Percentiles rank a stretch among this genome's conserved stretches.
Evolutionary conservation across 1,139 yeast genomes (phyloP).

Genomic region (Pichia sp.): DNA sequence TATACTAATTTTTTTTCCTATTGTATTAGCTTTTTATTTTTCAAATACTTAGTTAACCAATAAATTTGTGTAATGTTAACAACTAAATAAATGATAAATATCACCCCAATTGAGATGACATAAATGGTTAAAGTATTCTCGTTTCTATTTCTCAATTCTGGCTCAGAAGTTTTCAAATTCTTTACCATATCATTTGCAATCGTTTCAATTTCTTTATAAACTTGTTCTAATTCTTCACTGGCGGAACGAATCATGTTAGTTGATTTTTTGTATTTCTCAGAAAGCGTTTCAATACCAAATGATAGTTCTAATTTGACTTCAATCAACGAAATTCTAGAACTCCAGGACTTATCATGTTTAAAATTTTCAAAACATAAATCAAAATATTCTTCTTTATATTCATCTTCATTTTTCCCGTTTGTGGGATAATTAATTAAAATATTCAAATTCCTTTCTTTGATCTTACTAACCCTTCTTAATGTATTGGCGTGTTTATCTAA

Average conservation of each 20-base stretch:
- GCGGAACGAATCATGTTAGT: conserved; percentile 12
- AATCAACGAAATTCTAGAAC: conserved; percentile 13
- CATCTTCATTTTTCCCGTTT: conserved; percentile 8
- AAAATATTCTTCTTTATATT: conserved; percentile 17
- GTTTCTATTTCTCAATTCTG: conserved; percentile 23
- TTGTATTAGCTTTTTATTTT: neutral
- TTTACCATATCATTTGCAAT: conserved; percentile 15
- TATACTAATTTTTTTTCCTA: conserved; percentile 2
- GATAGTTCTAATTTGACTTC: conserved; percentile 18
- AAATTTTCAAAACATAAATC: conserved; percentile 28
- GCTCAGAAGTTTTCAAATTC: conserved; percentile 18
- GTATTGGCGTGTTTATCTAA: conserved; percentile 25
- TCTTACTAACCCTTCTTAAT: conserved; percentile 21
- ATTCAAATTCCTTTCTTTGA: conserved; percentile 15
- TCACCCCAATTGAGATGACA: conserved; percentile 12
- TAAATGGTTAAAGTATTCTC: conserved; percentile 22
- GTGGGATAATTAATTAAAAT: conserved; percentile 23
- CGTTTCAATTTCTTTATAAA: conserved; percentile 19
- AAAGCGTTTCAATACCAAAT: conserved; percentile 24
- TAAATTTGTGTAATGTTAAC: conserved; percentile 16
- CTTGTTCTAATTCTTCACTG: conserved; percentile 10
- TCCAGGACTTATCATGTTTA: conserved; percentile 27
- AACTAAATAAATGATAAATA: conserved; percentile 15
- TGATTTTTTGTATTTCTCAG: conserved; percentile 18
- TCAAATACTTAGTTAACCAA: conserved; percentile 22